Evolutionary conservation across 768 basidiomycete species (phyloP).

Genomic region (Exsudoporus frostii): DNA sequence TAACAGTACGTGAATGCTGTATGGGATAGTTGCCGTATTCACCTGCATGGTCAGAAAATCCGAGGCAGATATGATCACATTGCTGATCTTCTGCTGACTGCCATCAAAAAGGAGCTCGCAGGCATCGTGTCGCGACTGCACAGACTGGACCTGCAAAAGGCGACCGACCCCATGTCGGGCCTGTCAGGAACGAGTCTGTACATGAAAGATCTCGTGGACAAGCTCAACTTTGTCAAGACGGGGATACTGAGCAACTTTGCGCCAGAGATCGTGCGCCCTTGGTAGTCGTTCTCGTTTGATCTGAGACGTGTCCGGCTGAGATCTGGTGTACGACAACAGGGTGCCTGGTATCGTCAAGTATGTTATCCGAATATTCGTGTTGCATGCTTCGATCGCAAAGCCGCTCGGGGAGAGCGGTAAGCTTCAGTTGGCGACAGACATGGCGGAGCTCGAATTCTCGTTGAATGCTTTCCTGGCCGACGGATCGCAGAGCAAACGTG

Average conservation of each 20-base stretch:
- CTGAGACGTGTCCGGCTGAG: not conserved
- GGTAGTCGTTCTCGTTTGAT: constrained; percentile 44
- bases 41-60: constrained; percentile 20
- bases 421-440: constrained; percentile 90
- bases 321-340: constrained; percentile 40
- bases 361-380: constrained; percentile 80
- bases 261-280: constrained; percentile 68
- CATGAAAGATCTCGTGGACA: constrained; percentile 84
- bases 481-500: constrained; percentile 53
- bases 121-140: constrained; percentile 82
- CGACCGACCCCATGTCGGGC: constrained; percentile 60
- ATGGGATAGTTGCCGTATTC: not conserved
- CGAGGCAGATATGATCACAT: constrained; percentile 48
- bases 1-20: constrained; percentile 47
- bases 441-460: constrained; percentile 95
- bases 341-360: constrained; percentile 66
- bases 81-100: constrained; percentile 57
- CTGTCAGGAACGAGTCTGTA: constrained; percentile 63
- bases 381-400: constrained; percentile 91
- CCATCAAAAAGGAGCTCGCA: constrained; percentile 77
- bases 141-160: constrained; percentile 75
- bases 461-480: constrained; percentile 75
- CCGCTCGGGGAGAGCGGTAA: constrained; percentile 93
- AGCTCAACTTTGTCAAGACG: constrained; percentile 68
- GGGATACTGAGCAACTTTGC: constrained; percentile 77